Conservation (phyloP, 257 asterid genomes). For the Lycium ferocissimum region DNA sequence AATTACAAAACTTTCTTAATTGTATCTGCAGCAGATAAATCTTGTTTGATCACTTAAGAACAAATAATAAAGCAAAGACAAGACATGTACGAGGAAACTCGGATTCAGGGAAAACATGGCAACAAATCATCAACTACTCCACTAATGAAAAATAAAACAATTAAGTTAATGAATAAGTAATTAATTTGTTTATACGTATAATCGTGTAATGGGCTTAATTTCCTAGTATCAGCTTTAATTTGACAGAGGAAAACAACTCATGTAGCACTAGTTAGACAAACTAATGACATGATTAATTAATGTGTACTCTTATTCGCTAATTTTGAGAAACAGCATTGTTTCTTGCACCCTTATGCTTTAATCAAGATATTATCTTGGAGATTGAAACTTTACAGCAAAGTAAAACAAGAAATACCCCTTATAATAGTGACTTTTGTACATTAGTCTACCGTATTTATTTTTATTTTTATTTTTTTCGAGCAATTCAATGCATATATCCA, state of each 20-base stretch:
- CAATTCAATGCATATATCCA: not conserved
- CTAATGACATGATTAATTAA: conserved; percentile 37
- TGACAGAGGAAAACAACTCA: conserved; percentile 60
- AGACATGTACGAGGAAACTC: conserved; percentile 65
- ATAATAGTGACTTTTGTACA: not conserved
- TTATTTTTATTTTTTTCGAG: not conserved
- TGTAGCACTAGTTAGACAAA: conserved; percentile 49
- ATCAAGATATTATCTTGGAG: conserved; percentile 40
- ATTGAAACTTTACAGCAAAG: conserved; percentile 32
- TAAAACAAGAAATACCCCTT: not conserved
- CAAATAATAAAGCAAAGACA: conserved; percentile 32
- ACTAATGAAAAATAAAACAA: conserved; percentile 36
- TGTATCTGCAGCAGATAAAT: too few relatives aligned
- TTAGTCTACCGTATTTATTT: not conserved
- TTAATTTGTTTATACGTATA: not conserved
- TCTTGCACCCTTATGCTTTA: conserved; percentile 40
- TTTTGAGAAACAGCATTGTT: conserved; percentile 47
- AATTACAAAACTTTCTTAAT: too few relatives aligned
- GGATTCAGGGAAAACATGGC: conserved; percentile 49
- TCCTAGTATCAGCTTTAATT: not conserved
- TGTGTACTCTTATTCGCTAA: conserved; percentile 39
- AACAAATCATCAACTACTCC: conserved; percentile 62
- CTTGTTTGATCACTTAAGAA: conserved; percentile 29
- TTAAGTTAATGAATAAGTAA: conserved; percentile 10
- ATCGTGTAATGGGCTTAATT: not conserved